Percentiles rank a stretch among this genome's conserved stretches.
These are phyloP conservation scores for Fermentozyma sake DNA, from an alignment of 1,139 yeast species.

Conservation along the genomic window DNA sequence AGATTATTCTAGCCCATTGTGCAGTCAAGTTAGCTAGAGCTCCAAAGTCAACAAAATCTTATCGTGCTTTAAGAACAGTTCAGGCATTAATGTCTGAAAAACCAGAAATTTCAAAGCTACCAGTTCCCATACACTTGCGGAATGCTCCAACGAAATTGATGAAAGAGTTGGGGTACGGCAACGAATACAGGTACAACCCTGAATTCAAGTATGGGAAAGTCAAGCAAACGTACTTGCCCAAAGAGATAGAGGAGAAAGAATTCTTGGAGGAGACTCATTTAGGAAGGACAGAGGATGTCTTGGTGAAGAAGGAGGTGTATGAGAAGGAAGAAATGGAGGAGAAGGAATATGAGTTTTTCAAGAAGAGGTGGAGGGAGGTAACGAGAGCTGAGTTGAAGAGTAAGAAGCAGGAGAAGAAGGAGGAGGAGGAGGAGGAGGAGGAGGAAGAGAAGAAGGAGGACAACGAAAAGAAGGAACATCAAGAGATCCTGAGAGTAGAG, in stretches of 20 bases:
- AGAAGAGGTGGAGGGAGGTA: constrained; percentile 12
- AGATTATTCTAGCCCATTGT: constrained; percentile 84
- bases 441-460: constrained; percentile 5
- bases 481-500: neutral
- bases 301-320: constrained; percentile 19
- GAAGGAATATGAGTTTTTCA: constrained; percentile 25
- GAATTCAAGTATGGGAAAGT: constrained; percentile 68
- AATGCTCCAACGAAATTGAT: constrained; percentile 92
- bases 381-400: too few relatives aligned
- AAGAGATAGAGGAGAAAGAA: constrained; percentile 29
- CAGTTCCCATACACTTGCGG: constrained; percentile 76
- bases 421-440: constrained; percentile 5
- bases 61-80: constrained; percentile 69
- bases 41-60: constrained; percentile 78
- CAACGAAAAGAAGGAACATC: constrained; percentile 1
- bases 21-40: constrained; percentile 85
- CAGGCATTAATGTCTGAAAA: constrained; percentile 54
- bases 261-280: constrained; percentile 40
- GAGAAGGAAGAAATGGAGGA: constrained; percentile 19
- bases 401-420: too few relatives aligned
- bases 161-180: constrained; percentile 84
- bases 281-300: constrained; percentile 25
- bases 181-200: constrained; percentile 86
- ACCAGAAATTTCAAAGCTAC: constrained; percentile 59
- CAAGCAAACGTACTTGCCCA: constrained; percentile 66